Conservation (phyloP, 805 yeast genomes). For the Metschnikowia gruessii region DNA sequence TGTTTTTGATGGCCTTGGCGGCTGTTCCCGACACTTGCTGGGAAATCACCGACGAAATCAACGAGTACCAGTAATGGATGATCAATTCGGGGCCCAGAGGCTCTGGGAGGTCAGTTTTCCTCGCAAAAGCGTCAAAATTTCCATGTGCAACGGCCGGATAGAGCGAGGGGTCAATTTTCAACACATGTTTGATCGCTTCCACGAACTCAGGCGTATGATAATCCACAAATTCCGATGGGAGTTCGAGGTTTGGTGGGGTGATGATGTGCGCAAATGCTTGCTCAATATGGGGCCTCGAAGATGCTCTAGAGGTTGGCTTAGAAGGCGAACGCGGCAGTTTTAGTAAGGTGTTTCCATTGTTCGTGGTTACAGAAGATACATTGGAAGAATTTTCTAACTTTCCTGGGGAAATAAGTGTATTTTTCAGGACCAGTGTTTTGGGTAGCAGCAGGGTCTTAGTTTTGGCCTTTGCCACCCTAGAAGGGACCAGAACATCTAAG, state of each 20-base stretch:
- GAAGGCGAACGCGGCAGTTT: neutral
- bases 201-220: slow-evolving; percentile 35
- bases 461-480: slow-evolving; percentile 4
- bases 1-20: slow-evolving; percentile 58
- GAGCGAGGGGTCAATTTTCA: slow-evolving; percentile 32
- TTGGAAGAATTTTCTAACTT: neutral
- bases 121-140: slow-evolving; percentile 27
- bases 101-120: slow-evolving; percentile 3
- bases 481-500: neutral
- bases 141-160: slow-evolving; percentile 32
- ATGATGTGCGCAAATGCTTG: slow-evolving; percentile 12
- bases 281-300: slow-evolving; percentile 14
- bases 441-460: neutral
- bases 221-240: slow-evolving; percentile 31
- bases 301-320: neutral
- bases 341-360: neutral
- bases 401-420: neutral
- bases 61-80: slow-evolving; percentile 34
- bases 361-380: neutral
- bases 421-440: neutral
- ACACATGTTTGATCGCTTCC: slow-evolving; percentile 29
- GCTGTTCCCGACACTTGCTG: slow-evolving; percentile 84
- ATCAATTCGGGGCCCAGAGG: slow-evolving; percentile 20
- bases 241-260: slow-evolving; percentile 15
- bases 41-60: slow-evolving; percentile 48